Percentiles rank a stretch among this genome's conserved stretches.
phyloP scores from a whole-genome alignment of 306 rosid genomes.

The Canavalia ensiformis region DNA sequence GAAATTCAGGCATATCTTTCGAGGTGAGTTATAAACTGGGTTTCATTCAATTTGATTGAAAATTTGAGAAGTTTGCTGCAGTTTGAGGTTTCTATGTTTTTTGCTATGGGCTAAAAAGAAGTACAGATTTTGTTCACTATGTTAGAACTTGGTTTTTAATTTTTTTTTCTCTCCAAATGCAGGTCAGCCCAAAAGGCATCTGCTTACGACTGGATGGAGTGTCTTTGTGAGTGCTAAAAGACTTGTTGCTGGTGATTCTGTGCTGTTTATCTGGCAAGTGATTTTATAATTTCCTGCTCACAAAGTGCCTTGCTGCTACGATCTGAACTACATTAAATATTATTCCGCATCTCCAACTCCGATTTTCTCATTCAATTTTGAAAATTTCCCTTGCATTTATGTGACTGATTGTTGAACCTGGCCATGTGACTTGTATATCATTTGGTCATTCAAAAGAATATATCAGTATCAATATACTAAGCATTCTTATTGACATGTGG shows the following conservation, averaged over 20 bases:
- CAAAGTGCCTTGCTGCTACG: not conserved
- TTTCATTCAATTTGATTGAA: conserved; percentile 17
- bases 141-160: conserved; percentile 33
- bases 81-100: conserved; percentile 9
- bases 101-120: not conserved
- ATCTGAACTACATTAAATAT: not conserved
- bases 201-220: conserved; percentile 99
- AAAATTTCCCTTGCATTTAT: not conserved
- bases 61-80: not conserved
- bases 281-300: conserved; percentile 27
- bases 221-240: conserved; percentile 98
- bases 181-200: conserved; percentile 99
- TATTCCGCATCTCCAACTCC: not conserved
- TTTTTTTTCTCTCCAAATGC: conserved; percentile 21
- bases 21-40: conserved; percentile 68
- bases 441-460: not conserved
- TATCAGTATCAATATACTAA: not conserved
- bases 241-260: conserved; percentile 97
- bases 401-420: not conserved
- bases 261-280: conserved; percentile 93
- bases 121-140: conserved; percentile 4
- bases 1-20: conserved; percentile 98
- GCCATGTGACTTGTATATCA: not conserved
- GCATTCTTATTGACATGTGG: not conserved
- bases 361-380: not conserved